Conservation (phyloP, 768 basidiomycete genomes). For the Trametes punicea region DNA sequence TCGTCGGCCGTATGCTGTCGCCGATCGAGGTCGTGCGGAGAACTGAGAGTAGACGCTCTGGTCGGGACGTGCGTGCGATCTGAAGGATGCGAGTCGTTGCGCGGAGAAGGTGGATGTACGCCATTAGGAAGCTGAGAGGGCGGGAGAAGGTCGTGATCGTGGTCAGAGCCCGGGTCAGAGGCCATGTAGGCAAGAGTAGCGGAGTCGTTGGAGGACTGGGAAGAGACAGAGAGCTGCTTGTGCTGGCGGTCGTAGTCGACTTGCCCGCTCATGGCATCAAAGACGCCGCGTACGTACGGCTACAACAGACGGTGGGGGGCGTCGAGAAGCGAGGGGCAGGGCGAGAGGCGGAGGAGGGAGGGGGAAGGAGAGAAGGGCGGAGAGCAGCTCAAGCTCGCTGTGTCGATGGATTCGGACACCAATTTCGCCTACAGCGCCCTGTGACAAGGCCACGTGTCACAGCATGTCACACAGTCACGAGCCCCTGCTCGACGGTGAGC, state of each 20-base stretch:
- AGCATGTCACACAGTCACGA: not conserved
- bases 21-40: slow-evolving; percentile 51
- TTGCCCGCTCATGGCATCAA: slow-evolving; percentile 22
- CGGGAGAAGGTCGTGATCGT: slow-evolving; percentile 17
- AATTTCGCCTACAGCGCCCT: slow-evolving; percentile 13
- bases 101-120: slow-evolving; percentile 16
- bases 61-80: slow-evolving; percentile 56
- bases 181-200: slow-evolving; percentile 31
- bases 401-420: slow-evolving; percentile 8
- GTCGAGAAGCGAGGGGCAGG: not conserved
- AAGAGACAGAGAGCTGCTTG: slow-evolving; percentile 21
- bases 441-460: slow-evolving; percentile 6
- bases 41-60: slow-evolving; percentile 61
- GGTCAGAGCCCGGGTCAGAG: slow-evolving; percentile 24
- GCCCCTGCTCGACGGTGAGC: not conserved
- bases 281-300: slow-evolving; percentile 1
- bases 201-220: slow-evolving; percentile 25
- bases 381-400: slow-evolving; percentile 12
- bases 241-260: slow-evolving; percentile 24
- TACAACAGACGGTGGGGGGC: slow-evolving; percentile 1
- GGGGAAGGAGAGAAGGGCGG: slow-evolving; percentile 6
- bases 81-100: slow-evolving; percentile 25
- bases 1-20: slow-evolving; percentile 37
- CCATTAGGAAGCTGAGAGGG: slow-evolving; percentile 21
- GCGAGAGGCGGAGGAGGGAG: not conserved